A percentile compares a stretch with the other conserved stretches of the same genome.
Evolutionary conservation across 2,329 filamentous ascomycete species (phyloP).

Genomic region (Rugonectria rugulosa): DNA sequence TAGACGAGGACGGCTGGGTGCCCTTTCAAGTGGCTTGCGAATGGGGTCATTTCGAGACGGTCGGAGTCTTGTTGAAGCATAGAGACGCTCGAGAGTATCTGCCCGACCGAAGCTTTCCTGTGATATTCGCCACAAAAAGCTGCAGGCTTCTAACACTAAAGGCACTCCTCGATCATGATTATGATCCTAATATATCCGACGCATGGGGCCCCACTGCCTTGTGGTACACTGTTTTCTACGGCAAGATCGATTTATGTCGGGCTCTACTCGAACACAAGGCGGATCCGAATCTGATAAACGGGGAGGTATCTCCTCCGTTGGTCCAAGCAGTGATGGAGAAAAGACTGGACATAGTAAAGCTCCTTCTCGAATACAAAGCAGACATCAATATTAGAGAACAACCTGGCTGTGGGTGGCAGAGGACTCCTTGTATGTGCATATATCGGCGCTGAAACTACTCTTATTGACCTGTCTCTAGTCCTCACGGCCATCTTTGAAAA

Average conservation of each 20-base stretch:
- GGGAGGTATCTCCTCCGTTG: background rate
- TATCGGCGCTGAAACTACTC: too few relatives aligned
- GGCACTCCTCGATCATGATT: background rate
- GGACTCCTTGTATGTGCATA: slow-evolving; percentile 2
- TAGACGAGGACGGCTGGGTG: background rate
- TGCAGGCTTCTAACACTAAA: background rate
- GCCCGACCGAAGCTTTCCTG: background rate
- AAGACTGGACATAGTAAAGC: background rate
- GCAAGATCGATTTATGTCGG: background rate
- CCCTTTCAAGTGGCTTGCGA: background rate
- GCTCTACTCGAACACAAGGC: slow-evolving; percentile 4
- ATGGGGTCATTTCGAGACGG: background rate
- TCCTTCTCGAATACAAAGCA: slow-evolving; percentile 6
- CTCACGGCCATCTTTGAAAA: background rate
- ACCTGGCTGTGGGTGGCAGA: background rate
- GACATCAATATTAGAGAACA: slow-evolving; percentile 11
- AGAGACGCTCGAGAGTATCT: background rate
- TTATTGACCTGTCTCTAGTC: slow-evolving; percentile 2
- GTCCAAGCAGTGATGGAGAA: background rate
- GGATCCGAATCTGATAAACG: slow-evolving; percentile 1
- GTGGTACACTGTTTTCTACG: background rate
- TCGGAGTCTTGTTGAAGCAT: background rate
- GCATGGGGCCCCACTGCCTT: background rate
- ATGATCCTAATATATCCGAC: background rate
- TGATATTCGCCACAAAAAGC: background rate